These are phyloP conservation scores for Nothophaeocryptopus gaeumannii DNA, from an alignment of 2,329 filamentous ascomycete genomes.

Conservation along the genomic window DNA sequence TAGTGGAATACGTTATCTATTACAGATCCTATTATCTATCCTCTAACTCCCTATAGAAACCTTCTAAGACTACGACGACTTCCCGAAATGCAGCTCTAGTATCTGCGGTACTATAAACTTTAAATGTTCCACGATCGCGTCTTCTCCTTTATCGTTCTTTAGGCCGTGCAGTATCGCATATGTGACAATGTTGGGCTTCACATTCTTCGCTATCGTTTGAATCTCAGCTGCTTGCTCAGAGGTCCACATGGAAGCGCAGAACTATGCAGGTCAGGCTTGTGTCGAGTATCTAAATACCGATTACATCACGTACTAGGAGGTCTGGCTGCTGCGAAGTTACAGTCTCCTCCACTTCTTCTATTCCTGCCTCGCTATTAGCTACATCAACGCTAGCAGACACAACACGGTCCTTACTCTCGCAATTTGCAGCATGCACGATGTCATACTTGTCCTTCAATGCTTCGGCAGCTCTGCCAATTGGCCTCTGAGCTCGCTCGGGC, in stretches of 20 bases:
- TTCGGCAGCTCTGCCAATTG: constrained; percentile 62
- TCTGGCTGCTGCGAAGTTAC: constrained; percentile 55
- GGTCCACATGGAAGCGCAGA: constrained; percentile 61
- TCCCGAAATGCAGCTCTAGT: constrained; percentile 15
- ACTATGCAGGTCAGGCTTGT: constrained; percentile 40
- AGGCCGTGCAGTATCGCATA: constrained; percentile 55
- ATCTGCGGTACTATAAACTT: constrained; percentile 24
- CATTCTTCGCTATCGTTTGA: constrained; percentile 44
- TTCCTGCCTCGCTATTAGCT: constrained; percentile 1
- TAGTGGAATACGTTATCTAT: no score
- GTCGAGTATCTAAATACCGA: background rate
- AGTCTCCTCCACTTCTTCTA: constrained; percentile 49
- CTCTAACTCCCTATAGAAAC: no score
- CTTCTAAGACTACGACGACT: background rate
- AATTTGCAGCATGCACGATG: constrained; percentile 62
- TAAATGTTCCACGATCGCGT: constrained; percentile 56
- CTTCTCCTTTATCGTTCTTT: constrained; percentile 53
- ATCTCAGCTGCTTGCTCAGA: constrained; percentile 50
- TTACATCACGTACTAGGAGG: constrained; percentile 10
- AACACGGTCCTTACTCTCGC: constrained; percentile 50
- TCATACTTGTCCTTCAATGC: constrained; percentile 62
- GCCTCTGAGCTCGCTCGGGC: constrained; percentile 60
- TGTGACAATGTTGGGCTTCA: constrained; percentile 49
- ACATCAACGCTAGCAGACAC: background rate
- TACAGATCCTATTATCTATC: no score